Evolutionary conservation across 371 early-diverging fungal genomes (phyloP).

Genomic region (Furculomyces boomerangus): DNA sequence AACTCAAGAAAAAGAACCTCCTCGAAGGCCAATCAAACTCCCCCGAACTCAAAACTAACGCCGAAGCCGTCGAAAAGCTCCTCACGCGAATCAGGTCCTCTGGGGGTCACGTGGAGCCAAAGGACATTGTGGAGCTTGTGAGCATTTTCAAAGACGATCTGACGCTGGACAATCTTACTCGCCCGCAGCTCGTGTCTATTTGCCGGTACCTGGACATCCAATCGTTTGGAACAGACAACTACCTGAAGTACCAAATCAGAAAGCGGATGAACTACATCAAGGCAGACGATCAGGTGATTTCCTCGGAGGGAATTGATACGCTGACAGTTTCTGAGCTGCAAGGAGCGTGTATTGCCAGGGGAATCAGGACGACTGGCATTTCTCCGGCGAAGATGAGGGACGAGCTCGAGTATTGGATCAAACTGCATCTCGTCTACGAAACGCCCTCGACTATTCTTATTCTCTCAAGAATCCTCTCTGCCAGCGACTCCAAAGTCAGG

Average conservation of each 20-base stretch:
- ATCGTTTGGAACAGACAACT: conserved; percentile 89
- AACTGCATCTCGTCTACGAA: conserved; percentile 74
- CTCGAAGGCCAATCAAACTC: background rate
- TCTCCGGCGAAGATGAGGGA: conserved; percentile 71
- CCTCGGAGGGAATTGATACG: conserved; percentile 71
- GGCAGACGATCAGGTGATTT: conserved; percentile 77
- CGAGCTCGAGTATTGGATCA: conserved; percentile 86
- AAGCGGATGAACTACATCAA: conserved; percentile 68
- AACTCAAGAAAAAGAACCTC: conserved; percentile 5
- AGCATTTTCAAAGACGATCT: conserved; percentile 78
- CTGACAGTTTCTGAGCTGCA: conserved; percentile 74
- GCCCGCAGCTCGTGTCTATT: conserved; percentile 87
- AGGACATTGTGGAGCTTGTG: conserved; percentile 66
- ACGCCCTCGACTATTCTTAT: conserved; percentile 86
- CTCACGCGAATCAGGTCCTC: conserved; percentile 56
- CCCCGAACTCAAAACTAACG: background rate
- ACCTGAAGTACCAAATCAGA: conserved; percentile 75
- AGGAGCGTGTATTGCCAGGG: conserved; percentile 74
- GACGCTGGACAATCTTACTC: conserved; percentile 78
- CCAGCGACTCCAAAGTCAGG: conserved; percentile 37
- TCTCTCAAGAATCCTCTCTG: conserved; percentile 75
- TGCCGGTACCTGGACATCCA: conserved; percentile 85
- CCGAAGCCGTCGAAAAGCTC: conserved; percentile 10
- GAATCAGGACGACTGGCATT: conserved; percentile 71
- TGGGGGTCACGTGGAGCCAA: conserved; percentile 65